Evolutionary conservation across 1,139 yeast species (phyloP).

Genomic region (Lodderomyces beijingensis): DNA sequence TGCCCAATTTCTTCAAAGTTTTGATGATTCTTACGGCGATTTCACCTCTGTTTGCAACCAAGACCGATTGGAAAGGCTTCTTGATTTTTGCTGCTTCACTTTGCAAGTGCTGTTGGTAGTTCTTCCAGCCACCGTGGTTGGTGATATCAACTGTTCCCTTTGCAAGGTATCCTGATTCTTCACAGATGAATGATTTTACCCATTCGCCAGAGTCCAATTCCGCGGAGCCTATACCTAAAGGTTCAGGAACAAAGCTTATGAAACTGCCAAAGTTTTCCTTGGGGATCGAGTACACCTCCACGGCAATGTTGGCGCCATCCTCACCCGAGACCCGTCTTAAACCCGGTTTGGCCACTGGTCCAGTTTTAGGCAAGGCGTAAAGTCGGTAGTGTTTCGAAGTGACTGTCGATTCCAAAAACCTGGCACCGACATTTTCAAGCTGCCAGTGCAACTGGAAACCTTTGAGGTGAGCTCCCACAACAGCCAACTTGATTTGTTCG

Average conservation of each 20-base stretch:
- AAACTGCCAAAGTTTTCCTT: conserved; percentile 72
- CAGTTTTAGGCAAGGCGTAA: conserved; percentile 78
- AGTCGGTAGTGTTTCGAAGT: conserved; percentile 73
- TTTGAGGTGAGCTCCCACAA: conserved; percentile 90
- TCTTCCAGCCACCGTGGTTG: conserved; percentile 81
- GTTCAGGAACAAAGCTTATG: conserved; percentile 85
- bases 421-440: conserved; percentile 79
- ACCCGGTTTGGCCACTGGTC: conserved; percentile 87
- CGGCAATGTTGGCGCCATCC: conserved; percentile 49
- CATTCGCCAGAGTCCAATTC: conserved; percentile 74
- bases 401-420: conserved; percentile 56
- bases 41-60: conserved; percentile 97
- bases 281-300: conserved; percentile 85
- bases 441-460: conserved; percentile 96
- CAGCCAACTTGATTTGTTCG: conserved; percentile 60
- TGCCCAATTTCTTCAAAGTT: conserved; percentile 75
- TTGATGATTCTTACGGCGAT: conserved; percentile 91
- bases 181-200: conserved; percentile 93
- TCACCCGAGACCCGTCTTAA: conserved; percentile 57
- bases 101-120: conserved; percentile 47
- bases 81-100: conserved; percentile 18
- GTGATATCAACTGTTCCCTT: conserved; percentile 79
- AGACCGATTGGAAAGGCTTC: conserved; percentile 74
- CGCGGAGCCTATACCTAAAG: conserved; percentile 90
- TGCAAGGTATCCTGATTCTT: conserved; percentile 72